Evolutionary conservation across 73 alveolate genomes (phyloP).

Genomic region (Paramecium caudatum): DNA sequence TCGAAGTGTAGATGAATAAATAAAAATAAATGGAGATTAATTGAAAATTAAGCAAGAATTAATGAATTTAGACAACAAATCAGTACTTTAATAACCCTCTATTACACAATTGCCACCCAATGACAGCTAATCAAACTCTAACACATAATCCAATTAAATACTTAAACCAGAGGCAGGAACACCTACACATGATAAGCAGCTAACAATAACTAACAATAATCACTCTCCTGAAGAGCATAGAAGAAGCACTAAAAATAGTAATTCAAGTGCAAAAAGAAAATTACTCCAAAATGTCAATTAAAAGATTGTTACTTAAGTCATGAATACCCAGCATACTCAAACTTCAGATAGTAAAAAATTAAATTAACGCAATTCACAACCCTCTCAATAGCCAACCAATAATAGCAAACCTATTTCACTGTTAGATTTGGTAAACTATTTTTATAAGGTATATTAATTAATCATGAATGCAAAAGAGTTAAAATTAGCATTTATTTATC

Average conservation of each 20-base stretch:
- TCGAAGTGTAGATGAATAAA: not conserved
- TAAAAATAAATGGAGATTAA: constrained; percentile 12
- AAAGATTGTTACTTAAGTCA: not conserved
- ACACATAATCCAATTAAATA: not conserved
- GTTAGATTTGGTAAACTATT: constrained; percentile 45
- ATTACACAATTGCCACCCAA: not conserved
- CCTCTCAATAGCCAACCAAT: not conserved
- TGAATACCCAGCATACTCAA: not conserved
- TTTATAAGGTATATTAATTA: constrained; percentile 21
- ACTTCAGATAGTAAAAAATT: not conserved
- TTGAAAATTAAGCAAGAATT: not conserved
- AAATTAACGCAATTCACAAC: not conserved
- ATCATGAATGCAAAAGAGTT: not conserved
- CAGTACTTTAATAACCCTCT: not conserved
- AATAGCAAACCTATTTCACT: constrained; percentile 28
- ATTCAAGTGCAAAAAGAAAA: constrained; percentile 43
- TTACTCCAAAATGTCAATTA: not conserved
- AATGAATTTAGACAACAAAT: not conserved
- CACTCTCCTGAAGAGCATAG: constrained; percentile 19
- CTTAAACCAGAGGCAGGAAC: not conserved
- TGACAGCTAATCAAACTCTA: constrained; percentile 25
- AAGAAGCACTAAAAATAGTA: constrained; percentile 48
- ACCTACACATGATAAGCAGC: constrained; percentile 23
- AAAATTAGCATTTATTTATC: constrained; percentile 25
- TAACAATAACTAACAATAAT: not conserved